Conservation (phyloP, 148 eudicot species). For the Agrostemma githago region DNA sequence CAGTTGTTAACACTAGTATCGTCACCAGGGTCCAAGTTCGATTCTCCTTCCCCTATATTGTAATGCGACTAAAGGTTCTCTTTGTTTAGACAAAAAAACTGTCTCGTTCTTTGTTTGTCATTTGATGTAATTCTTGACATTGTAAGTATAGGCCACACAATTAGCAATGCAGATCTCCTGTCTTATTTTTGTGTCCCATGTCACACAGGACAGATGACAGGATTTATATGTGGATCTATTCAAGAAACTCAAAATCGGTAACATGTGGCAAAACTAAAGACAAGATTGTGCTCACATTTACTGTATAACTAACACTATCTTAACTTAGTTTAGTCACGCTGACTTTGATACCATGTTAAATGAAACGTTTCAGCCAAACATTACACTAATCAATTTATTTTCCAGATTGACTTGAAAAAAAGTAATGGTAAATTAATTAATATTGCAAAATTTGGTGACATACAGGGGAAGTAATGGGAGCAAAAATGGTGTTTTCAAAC, state of each 20-base stretch:
- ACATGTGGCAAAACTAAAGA: neutral
- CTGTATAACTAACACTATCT: neutral
- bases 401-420: neutral
- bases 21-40: too few relatives aligned
- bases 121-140: neutral
- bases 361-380: neutral
- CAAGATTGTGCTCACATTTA: neutral
- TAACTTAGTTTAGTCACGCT: too few relatives aligned
- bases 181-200: too few relatives aligned
- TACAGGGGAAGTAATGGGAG: conserved; percentile 44
- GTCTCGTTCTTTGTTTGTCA: neutral
- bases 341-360: neutral
- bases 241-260: neutral
- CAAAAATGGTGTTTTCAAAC: conserved; percentile 67
- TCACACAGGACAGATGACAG: too few relatives aligned
- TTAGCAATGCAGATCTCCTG: neutral
- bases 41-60: too few relatives aligned
- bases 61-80: too few relatives aligned
- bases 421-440: neutral
- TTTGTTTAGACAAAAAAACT: too few relatives aligned
- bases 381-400: neutral
- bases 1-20: too few relatives aligned
- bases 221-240: neutral
- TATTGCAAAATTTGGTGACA: neutral
- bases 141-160: neutral